Evolutionary conservation across 2,329 filamentous ascomycete species (phyloP).

Genomic region (Lasiodiplodia citricola): DNA sequence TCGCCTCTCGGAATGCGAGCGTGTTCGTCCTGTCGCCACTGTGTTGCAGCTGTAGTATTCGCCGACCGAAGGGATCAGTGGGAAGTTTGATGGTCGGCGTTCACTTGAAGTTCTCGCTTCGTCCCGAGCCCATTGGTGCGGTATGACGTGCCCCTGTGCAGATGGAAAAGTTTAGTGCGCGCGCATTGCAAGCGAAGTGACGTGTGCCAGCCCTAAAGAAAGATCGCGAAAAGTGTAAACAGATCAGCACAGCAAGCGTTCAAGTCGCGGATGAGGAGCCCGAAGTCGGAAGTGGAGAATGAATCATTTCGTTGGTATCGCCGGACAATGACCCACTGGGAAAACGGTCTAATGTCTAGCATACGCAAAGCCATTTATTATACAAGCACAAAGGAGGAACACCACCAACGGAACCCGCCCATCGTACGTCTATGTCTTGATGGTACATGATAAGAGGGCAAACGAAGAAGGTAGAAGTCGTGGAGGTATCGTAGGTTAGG

Average conservation of each 20-base stretch:
- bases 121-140: constrained; percentile 8
- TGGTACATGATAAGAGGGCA: constrained; percentile 42
- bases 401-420: constrained; percentile 31
- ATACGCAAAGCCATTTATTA: constrained; percentile 25
- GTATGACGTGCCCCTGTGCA: constrained; percentile 11
- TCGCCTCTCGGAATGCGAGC: neutral
- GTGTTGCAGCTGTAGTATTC: neutral
- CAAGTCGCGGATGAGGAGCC: neutral
- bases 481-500: constrained; percentile 38
- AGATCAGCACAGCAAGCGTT: constrained; percentile 6
- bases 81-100: neutral
- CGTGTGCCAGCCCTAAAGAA: constrained; percentile 19
- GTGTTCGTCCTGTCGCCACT: neutral
- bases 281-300: constrained; percentile 26
- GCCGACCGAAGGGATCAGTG: neutral
- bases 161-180: constrained; percentile 3
- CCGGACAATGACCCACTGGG: constrained; percentile 22
- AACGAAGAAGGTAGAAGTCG: constrained; percentile 27
- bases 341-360: constrained; percentile 26
- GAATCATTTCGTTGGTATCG: constrained; percentile 24
- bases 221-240: constrained; percentile 14
- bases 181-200: constrained; percentile 3
- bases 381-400: constrained; percentile 23
- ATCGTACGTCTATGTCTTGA: constrained; percentile 48
- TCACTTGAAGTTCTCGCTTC: constrained; percentile 11